These are phyloP conservation scores for Ceratocystis albifundus DNA, from an alignment of 2,329 filamentous ascomycete genomes.

Conservation along the genomic window DNA sequence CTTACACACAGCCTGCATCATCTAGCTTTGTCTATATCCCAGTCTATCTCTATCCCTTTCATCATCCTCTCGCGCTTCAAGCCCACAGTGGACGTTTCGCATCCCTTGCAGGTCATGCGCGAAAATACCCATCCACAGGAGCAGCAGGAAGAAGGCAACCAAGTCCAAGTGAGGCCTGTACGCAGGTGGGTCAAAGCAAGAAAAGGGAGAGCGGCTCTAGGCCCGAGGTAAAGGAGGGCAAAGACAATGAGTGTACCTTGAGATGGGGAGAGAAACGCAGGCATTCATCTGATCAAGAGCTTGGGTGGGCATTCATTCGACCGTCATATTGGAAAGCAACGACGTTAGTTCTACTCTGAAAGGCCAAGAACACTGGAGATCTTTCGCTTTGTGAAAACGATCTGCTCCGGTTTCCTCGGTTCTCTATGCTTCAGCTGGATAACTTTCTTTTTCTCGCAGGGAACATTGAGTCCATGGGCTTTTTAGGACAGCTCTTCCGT, in stretches of 20 bases:
- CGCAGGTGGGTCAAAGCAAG: background rate
- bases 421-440: background rate
- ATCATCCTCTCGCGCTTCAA: background rate
- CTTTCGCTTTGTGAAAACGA: background rate
- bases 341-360: background rate
- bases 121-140: background rate
- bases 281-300: background rate
- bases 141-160: background rate
- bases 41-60: background rate
- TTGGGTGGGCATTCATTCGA: too few species aligned
- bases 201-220: background rate
- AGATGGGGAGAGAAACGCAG: background rate
- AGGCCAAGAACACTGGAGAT: background rate
- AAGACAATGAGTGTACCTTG: background rate
- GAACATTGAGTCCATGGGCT: background rate
- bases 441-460: background rate
- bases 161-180: background rate
- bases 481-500: background rate
- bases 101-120: background rate
- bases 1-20: background rate
- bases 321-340: too few species aligned
- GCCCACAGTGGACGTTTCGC: background rate
- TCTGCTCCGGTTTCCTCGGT: background rate
- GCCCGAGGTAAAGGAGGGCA: background rate
- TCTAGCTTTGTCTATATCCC: background rate